These are phyloP conservation scores for Peterozyma toletana DNA, from an alignment of 805 yeast genomes.

Conservation along the genomic window DNA sequence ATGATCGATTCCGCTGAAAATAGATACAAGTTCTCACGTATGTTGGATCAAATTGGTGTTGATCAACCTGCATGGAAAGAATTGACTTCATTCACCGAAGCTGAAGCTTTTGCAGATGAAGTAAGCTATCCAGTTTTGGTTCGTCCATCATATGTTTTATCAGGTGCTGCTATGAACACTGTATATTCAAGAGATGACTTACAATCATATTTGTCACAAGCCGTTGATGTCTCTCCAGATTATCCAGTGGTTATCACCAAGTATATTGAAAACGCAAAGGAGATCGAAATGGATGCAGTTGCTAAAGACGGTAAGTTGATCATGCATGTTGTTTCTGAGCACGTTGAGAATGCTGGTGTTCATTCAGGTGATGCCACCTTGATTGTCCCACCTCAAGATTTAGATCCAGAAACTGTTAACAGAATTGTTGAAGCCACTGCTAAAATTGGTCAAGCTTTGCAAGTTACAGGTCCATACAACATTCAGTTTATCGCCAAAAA, in stretches of 20 bases:
- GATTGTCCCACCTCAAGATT: constrained; percentile 82
- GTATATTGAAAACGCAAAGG: constrained; percentile 93
- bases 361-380: constrained; percentile 99
- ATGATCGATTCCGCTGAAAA: constrained; percentile 97
- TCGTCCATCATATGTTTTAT: constrained; percentile 93
- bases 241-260: constrained; percentile 97
- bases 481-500: constrained; percentile 97
- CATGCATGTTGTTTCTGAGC: constrained; percentile 95
- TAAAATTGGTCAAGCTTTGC: constrained; percentile 91
- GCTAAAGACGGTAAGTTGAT: constrained; percentile 83
- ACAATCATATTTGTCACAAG: constrained; percentile 74
- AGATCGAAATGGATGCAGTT: constrained; percentile 95
- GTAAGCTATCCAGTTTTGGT: constrained; percentile 95
- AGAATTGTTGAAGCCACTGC: constrained; percentile 85
- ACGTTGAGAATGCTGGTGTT: constrained; percentile 97
- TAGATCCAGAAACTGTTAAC: constrained; percentile 56
- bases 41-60: constrained; percentile 84
- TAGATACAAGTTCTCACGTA: constrained; percentile 94
- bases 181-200: constrained; percentile 75
- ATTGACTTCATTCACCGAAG: constrained; percentile 78
- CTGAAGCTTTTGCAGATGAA: constrained; percentile 73
- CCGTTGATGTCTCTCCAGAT: constrained; percentile 89
- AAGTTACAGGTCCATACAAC: constrained; percentile 96
- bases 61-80: constrained; percentile 99
- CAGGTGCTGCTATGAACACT: constrained; percentile 99